Conservation (phyloP, 2,329 filamentous ascomycete species). For the Sporothrix brunneoviolacea region DNA sequence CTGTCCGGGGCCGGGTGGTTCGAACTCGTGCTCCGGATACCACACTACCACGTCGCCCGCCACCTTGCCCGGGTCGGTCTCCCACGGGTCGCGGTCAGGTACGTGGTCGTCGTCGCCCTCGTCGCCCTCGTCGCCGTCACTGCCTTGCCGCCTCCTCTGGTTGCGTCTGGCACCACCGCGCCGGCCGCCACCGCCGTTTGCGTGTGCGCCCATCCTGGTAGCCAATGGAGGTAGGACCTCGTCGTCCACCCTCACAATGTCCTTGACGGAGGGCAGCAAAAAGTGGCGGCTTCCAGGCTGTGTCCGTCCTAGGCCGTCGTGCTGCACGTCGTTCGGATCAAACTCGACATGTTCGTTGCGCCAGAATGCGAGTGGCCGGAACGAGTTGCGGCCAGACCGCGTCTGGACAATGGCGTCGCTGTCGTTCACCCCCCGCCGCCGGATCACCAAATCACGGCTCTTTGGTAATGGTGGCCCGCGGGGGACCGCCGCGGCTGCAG, state of each 20-base stretch:
- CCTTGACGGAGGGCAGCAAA: conserved; percentile 64
- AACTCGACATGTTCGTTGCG: conserved; percentile 73
- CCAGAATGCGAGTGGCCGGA: conserved; percentile 79
- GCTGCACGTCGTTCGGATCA: conserved; percentile 49
- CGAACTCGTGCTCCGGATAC: conserved; percentile 49
- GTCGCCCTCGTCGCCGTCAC: conserved; percentile 30
- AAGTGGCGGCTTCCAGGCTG: conserved; percentile 37
- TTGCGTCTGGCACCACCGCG: conserved; percentile 22
- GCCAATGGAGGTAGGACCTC: conserved; percentile 36
- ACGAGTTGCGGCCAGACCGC: conserved; percentile 71
- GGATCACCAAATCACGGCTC: conserved; percentile 47
- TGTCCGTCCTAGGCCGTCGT: conserved; percentile 32
- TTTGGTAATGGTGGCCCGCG: conserved; percentile 51
- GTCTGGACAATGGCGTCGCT: conserved; percentile 48
- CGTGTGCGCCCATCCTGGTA: conserved; percentile 14
- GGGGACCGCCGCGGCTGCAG: conserved; percentile 38
- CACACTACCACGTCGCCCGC: conserved; percentile 58
- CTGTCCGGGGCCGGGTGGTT: conserved; percentile 49
- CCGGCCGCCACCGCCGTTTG: background rate
- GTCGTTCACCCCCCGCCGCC: conserved; percentile 37
- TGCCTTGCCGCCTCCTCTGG: conserved; percentile 1
- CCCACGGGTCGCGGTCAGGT: conserved; percentile 61
- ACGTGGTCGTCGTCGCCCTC: conserved; percentile 29
- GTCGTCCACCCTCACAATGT: conserved; percentile 69
- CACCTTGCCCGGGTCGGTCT: conserved; percentile 58